A percentile compares a stretch with the other conserved stretches of the same genome.
These are phyloP conservation scores for Maudiozyma serrabonitensis DNA, from an alignment of 805 yeast species.

Conservation along the genomic window DNA sequence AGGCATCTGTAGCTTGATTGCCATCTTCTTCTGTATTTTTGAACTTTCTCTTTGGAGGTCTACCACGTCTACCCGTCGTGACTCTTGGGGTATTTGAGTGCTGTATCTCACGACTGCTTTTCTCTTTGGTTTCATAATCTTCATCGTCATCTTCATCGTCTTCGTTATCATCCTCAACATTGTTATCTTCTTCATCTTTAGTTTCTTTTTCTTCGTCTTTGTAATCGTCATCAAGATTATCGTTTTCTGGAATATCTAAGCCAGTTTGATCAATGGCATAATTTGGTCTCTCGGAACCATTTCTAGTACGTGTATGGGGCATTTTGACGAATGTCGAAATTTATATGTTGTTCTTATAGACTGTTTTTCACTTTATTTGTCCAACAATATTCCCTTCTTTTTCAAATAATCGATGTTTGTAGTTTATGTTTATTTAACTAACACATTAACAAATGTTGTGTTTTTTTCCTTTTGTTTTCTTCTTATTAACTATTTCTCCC, in stretches of 20 bases:
- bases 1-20: slow-evolving; percentile 8
- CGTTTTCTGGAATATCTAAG: slow-evolving; percentile 21
- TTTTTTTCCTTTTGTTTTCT: too few relatives aligned
- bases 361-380: too few relatives aligned
- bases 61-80: slow-evolving; percentile 2
- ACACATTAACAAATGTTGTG: too few relatives aligned
- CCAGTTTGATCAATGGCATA: slow-evolving; percentile 26
- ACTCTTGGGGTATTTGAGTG: neutral
- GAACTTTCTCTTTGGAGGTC: slow-evolving; percentile 6
- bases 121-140: slow-evolving; percentile 7
- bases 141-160: slow-evolving; percentile 16
- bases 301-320: slow-evolving; percentile 12
- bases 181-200: slow-evolving; percentile 6
- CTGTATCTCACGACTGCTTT: slow-evolving; percentile 14
- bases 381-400: too few relatives aligned
- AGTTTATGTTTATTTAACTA: too few relatives aligned
- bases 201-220: slow-evolving; percentile 6
- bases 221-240: slow-evolving; percentile 17
- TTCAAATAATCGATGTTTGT: too few relatives aligned
- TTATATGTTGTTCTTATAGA: too few relatives aligned
- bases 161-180: slow-evolving; percentile 8
- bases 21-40: slow-evolving; percentile 10
- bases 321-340: neutral
- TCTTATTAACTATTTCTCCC: too few relatives aligned
- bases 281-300: slow-evolving; percentile 15